These are phyloP conservation scores for Termitomyces sp. DNA, from an alignment of 768 basidiomycete genomes.

Conservation along the genomic window DNA sequence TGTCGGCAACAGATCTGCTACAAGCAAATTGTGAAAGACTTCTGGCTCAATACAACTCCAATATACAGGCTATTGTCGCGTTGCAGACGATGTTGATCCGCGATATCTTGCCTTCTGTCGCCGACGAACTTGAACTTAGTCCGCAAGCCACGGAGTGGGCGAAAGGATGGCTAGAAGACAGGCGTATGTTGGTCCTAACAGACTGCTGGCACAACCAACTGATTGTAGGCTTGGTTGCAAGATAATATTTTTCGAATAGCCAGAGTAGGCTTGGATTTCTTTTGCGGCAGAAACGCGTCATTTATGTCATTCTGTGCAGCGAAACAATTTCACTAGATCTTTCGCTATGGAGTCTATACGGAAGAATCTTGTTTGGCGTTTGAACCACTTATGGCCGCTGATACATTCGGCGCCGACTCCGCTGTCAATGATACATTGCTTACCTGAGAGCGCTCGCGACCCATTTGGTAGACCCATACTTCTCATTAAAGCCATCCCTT, in stretches of 20 bases:
- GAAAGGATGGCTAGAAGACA: constrained; percentile 60
- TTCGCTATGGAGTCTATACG: constrained; percentile 57
- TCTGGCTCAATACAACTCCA: constrained; percentile 42
- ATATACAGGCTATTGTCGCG: constrained; percentile 37
- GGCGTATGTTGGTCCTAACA: constrained; percentile 36
- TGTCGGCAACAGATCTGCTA: constrained; percentile 29
- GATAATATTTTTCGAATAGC: constrained; percentile 56
- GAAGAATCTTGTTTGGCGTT: constrained; percentile 52
- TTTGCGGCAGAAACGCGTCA: constrained; percentile 3
- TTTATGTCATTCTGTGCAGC: constrained; percentile 31
- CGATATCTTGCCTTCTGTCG: constrained; percentile 55
- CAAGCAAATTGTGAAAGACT: constrained; percentile 41
- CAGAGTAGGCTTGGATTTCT: constrained; percentile 38
- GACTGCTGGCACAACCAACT: constrained; percentile 3
- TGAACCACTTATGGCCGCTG: constrained; percentile 35
- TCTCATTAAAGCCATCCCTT: constrained; percentile 39
- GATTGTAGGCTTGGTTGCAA: constrained; percentile 18
- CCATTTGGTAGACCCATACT: constrained; percentile 63
- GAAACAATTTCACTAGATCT: constrained; percentile 59
- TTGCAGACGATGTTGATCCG: constrained; percentile 48
- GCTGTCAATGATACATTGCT: constrained; percentile 36
- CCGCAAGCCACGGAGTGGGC: constrained; percentile 44
- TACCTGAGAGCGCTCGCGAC: constrained; percentile 50
- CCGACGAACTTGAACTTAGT: constrained; percentile 50
- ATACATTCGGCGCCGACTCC: constrained; percentile 22